Evolutionary conservation across 306 rosid species (phyloP), one percentile per base, ranked within the genome.

Genomic region (Begonia peltatifolia): DNA sequence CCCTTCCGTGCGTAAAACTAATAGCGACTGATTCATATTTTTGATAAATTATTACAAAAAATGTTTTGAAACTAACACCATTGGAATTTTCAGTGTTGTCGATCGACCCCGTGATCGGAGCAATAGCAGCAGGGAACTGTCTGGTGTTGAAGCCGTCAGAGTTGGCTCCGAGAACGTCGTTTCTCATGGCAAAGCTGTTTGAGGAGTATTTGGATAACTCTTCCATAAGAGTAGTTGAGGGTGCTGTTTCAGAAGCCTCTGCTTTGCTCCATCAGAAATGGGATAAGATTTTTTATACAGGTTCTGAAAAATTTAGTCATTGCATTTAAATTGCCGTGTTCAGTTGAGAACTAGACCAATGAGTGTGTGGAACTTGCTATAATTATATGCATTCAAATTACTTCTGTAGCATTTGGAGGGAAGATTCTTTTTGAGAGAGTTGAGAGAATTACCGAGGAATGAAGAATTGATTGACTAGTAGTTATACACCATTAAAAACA

Each of bases 211-310:
- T 87, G 5, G 93, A 87, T 58, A 75, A 68, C 14, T 77, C 88
- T 57, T 76, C 79, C 13, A 53, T 80, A 23, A 77, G 79, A 80
- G 93, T 87, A 30, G 72, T 87, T 51, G 93, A 87, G 63, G 95
- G 95, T 9, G 86, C 88, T 20, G 41, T 80, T 48, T 74, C 81
- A 41, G 93, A 87, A 87, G 83, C 95, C 22, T 79, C 84, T 57
- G 84, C 84, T 35, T 60, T 87, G 49, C 60, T 87, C 61, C 84
- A 83, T 46, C 93, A 82, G 64, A 87, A 80, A 54, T 83, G 95
- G 95, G 88, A 87, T 60, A 87, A 80, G 73, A 87, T 87, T 71
- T 78, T 87, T 57, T 87, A 79, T 57, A 87, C 93, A 60, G 89
- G 95, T 82, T 41, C 13, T 25, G 3, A 30, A 30, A 0, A 30